These are phyloP conservation scores for Ophiostoma pallidulum DNA, from an alignment of 2,329 filamentous ascomycete species.

Conservation along the genomic window DNA sequence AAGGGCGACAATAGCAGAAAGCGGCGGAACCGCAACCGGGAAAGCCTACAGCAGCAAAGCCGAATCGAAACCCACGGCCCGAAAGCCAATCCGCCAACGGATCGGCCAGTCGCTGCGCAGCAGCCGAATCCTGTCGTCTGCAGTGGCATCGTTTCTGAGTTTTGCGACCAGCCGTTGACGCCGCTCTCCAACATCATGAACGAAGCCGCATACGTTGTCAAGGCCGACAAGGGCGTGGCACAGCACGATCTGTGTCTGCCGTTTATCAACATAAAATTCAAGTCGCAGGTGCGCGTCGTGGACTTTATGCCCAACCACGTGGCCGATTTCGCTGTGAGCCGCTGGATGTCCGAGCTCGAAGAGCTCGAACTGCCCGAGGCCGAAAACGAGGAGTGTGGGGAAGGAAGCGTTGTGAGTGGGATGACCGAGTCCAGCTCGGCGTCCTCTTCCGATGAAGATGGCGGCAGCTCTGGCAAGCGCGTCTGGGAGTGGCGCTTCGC, in stretches of 20 bases:
- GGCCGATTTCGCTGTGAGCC: conserved; percentile 56
- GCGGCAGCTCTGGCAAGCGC: conserved; percentile 19
- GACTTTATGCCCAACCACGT: conserved; percentile 67
- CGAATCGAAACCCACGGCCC: no score
- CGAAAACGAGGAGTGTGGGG: conserved; percentile 20
- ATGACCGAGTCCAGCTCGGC: conserved; percentile 19
- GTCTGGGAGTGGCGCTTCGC: conserved; percentile 80
- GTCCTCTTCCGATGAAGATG: conserved; percentile 22
- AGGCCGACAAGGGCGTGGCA: conserved; percentile 12
- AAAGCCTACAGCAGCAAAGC: no score
- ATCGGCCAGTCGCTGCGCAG: no score
- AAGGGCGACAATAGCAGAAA: conserved; percentile 16
- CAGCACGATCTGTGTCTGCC: conserved; percentile 42
- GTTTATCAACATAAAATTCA: conserved; percentile 66
- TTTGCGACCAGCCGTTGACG: conserved; percentile 27
- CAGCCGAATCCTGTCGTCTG: not conserved
- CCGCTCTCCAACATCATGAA: conserved; percentile 32
- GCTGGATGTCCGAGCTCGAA: conserved; percentile 37
- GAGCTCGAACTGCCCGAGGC: conserved; percentile 32
- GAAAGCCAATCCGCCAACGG: not conserved
- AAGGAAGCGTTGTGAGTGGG: no score
- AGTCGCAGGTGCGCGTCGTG: conserved; percentile 62
- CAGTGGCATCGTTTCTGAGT: conserved; percentile 34
- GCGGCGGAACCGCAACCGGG: no score
- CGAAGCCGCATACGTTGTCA: conserved; percentile 28